Evolutionary conservation across 768 basidiomycete species (phyloP).

Genomic region (Leccinum disarticulatum): DNA sequence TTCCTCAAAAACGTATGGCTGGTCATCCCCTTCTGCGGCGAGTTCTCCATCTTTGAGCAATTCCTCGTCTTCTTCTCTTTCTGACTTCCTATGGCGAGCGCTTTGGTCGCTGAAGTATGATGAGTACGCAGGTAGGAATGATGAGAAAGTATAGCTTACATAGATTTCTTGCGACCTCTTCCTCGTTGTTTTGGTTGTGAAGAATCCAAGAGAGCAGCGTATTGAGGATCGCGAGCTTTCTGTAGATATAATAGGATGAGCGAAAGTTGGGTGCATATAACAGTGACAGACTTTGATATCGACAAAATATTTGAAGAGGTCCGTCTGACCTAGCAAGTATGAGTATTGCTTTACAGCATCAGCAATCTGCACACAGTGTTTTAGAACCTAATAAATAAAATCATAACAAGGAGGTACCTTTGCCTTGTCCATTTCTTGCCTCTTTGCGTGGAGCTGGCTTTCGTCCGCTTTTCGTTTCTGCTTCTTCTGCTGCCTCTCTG

Average conservation of each 20-base stretch:
- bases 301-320: conserved; percentile 97
- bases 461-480: conserved; percentile 68
- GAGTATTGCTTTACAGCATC: conserved; percentile 97
- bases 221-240: conserved; percentile 90
- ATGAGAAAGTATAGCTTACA: conserved; percentile 42
- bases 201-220: conserved; percentile 84
- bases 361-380: conserved; percentile 54
- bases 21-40: conserved; percentile 78
- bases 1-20: conserved; percentile 93
- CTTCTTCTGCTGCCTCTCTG: conserved; percentile 44
- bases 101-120: conserved; percentile 56
- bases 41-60: conserved; percentile 83
- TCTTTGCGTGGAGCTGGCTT: conserved; percentile 63
- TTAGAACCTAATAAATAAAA: conserved; percentile 1
- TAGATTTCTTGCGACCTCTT: conserved; percentile 79
- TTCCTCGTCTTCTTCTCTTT: conserved; percentile 98
- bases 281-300: conserved; percentile 76
- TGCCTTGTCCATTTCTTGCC: conserved; percentile 85
- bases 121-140: conserved; percentile 3
- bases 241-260: conserved; percentile 31
- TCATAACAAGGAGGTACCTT: conserved; percentile 51
- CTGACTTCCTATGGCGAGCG: conserved; percentile 88
- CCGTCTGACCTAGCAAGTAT: conserved; percentile 97
- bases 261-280: not conserved
- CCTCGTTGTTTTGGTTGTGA: conserved; percentile 85